phyloP scores from a whole-genome alignment of 371 early-diverging fungal genomes.

The Mucor mucedo region DNA sequence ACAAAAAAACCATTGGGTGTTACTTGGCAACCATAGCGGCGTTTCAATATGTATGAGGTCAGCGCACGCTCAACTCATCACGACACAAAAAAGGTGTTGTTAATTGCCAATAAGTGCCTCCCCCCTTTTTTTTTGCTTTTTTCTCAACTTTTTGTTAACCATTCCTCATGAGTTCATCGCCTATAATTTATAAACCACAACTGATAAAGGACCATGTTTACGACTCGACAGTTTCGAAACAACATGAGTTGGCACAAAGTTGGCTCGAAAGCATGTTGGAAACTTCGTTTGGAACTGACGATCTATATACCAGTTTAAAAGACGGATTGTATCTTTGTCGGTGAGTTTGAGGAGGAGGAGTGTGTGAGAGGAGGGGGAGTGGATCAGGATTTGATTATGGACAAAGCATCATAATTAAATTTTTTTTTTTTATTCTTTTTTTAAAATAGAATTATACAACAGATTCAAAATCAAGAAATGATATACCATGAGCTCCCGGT shows the following conservation, averaged over 20 bases:
- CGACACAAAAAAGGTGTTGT: no score
- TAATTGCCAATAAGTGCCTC: background rate
- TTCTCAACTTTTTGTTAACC: background rate
- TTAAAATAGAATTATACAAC: slow-evolving; percentile 3
- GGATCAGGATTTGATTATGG: no score
- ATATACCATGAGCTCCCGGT: slow-evolving; percentile 7
- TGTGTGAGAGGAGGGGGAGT: no score
- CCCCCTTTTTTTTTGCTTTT: background rate
- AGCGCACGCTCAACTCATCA: no score
- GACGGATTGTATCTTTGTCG: slow-evolving; percentile 86
- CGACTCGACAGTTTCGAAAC: slow-evolving; percentile 3
- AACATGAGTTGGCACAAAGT: slow-evolving; percentile 22
- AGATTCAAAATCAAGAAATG: slow-evolving; percentile 1
- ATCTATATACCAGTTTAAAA: slow-evolving; percentile 68
- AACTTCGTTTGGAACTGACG: slow-evolving; percentile 39
- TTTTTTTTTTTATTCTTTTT: background rate
- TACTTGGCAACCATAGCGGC: background rate
- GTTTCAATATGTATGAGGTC: no score
- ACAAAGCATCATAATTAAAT: no score
- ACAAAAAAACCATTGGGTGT: background rate
- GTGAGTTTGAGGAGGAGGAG: slow-evolving; percentile 40
- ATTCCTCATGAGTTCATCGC: slow-evolving; percentile 10
- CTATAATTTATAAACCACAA: slow-evolving; percentile 16
- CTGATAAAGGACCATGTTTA: slow-evolving; percentile 3
- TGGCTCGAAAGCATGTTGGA: slow-evolving; percentile 69